Conservation (phyloP, 164 flowering plant species). For the Chimonanthus praecox region DNA sequence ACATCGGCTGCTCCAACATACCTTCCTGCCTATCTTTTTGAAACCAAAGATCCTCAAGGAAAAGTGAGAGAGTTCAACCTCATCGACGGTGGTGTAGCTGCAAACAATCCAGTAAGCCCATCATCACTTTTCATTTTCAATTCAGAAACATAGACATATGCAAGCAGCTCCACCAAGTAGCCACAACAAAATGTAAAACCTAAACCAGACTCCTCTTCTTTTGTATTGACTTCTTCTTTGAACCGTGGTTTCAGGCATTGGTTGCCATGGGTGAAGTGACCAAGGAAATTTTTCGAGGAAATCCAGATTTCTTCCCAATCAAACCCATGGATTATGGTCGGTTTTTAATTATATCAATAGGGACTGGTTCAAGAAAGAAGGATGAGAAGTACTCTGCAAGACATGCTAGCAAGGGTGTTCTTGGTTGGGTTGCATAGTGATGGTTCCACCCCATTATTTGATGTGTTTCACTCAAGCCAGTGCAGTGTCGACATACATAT, state of each 20-base stretch:
- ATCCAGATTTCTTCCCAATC: constrained; percentile 20
- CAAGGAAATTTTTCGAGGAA: constrained; percentile 14
- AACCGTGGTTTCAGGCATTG: constrained; percentile 15
- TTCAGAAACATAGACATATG: background rate
- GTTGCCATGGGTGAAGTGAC: constrained; percentile 28
- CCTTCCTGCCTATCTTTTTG: constrained; percentile 29
- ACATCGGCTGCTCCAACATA: constrained; percentile 41
- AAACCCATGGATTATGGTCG: constrained; percentile 19
- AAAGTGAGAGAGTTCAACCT: constrained; percentile 25
- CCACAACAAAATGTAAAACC: background rate
- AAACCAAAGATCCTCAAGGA: constrained; percentile 13
- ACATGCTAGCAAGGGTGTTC: constrained; percentile 25
- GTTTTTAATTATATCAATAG: constrained; percentile 29
- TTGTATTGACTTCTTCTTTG: background rate
- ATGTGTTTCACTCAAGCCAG: constrained; percentile 26
- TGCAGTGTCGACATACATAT: constrained; percentile 27
- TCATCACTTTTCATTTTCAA: background rate
- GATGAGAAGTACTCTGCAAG: constrained; percentile 18
- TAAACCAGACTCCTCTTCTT: background rate
- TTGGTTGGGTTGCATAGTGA: constrained; percentile 27
- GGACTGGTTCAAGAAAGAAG: constrained; percentile 26
- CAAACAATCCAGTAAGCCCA: constrained; percentile 28
- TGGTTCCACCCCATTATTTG: constrained; percentile 25
- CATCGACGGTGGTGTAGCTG: constrained; percentile 34
- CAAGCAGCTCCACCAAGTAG: background rate